These are phyloP conservation scores for Pittosporum tobira DNA, from an alignment of 129 eudicot species.

Conservation along the genomic window DNA sequence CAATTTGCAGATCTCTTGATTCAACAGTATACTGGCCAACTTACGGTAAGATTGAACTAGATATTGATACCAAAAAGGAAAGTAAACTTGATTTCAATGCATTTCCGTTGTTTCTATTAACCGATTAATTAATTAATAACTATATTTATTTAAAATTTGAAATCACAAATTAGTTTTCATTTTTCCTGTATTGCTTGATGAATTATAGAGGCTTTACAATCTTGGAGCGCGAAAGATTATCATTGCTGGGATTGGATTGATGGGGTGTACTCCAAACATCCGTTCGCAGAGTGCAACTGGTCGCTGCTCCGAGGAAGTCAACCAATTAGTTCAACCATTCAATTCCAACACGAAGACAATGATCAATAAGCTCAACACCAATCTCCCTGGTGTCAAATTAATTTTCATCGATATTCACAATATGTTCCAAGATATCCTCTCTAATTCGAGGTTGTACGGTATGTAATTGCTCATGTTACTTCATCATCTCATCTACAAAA, in stretches of 20 bases:
- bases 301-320: slow-evolving; percentile 62
- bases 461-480: neutral
- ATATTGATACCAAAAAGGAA: too few relatives aligned
- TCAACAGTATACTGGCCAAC: slow-evolving; percentile 63
- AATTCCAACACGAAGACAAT: slow-evolving; percentile 58
- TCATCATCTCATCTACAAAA: neutral
- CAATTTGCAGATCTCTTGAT: slow-evolving; percentile 65
- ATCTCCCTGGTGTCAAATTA: slow-evolving; percentile 63
- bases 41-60: slow-evolving; percentile 41
- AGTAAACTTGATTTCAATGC: too few relatives aligned
- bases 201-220: slow-evolving; percentile 59
- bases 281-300: slow-evolving; percentile 43
- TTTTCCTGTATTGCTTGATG: neutral
- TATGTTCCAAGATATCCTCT: slow-evolving; percentile 73
- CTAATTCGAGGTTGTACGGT: slow-evolving; percentile 62
- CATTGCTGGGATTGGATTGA: slow-evolving; percentile 69
- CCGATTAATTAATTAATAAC: too few relatives aligned
- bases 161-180: too few relatives aligned
- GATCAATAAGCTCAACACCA: slow-evolving; percentile 53
- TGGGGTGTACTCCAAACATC: slow-evolving; percentile 95
- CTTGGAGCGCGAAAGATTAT: slow-evolving; percentile 82
- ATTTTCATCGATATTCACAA: slow-evolving; percentile 55
- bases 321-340: slow-evolving; percentile 65
- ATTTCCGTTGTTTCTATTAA: too few relatives aligned
- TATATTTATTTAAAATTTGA: too few relatives aligned